Evolutionary conservation across 2,329 filamentous ascomycete genomes (phyloP), one percentile per base, ranked within the genome.

Genomic region (Macrophomina tecta): DNA sequence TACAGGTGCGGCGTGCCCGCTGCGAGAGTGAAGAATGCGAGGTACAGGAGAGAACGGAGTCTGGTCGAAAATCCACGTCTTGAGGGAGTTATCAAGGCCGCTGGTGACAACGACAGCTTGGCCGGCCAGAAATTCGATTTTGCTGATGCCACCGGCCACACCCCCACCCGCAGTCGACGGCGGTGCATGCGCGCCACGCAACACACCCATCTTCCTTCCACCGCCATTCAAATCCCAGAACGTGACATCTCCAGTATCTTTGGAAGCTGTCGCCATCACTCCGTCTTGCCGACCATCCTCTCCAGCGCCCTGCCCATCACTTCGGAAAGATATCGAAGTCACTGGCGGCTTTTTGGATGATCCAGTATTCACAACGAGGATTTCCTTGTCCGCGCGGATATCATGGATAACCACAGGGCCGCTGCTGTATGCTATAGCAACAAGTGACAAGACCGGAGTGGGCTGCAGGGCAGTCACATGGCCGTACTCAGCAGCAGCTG

Each of bases 61-160:
- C 77, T 96, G 90, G 74, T 98, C 94, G 72, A 97, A 97, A 69
- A 98, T 95, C 94, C 94, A 97, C 5, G 93, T 94, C 77, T 94
- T 96, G 68, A 99, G 82, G 9, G 94, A 92, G 79, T 99, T 99
- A 77, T 99, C 95, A 56, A 91, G 85, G 4, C 95, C 96, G 70
- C 93, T 95, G 9, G 93, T 97, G 34, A 98, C 84, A 49, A 99
- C 86, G 2, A 98, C 90, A 5, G 93, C 91, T 76, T 99, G 96
- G 0, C 94, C 94, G 16, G 90, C 83, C 11, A 99, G 83, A 73
- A 99, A 99, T 73, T 97, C 92, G 23, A 97, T 83, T 75, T 91
- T 94, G 81, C 89, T 96, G 55, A 97, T 87, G 4, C 94, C 94
- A 34, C 92, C 91, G 14, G 88, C 85, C 18, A 91, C 85, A 2